phyloP scores from a whole-genome alignment of 1,284 basidiomycete species.

The Ustilago loliicola region DNA sequence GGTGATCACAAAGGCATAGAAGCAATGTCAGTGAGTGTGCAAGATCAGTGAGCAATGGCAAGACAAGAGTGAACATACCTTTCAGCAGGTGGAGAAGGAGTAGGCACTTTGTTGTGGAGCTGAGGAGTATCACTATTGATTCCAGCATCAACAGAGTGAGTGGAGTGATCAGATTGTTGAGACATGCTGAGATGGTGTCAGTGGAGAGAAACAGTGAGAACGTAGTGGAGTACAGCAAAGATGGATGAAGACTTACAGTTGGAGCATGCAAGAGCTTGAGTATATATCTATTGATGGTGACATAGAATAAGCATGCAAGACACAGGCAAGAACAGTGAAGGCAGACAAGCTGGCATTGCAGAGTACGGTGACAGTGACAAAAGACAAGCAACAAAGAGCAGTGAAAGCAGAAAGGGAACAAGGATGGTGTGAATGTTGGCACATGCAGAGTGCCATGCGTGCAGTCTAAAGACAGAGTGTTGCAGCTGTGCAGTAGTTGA shows the following conservation, averaged over 20 bases:
- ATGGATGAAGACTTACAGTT: neutral
- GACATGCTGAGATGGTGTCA: neutral
- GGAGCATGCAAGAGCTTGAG: too few species aligned
- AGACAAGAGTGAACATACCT: neutral
- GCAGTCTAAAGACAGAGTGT: too few species aligned
- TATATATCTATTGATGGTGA: too few species aligned
- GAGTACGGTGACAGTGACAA: too few species aligned
- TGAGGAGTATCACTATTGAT: neutral
- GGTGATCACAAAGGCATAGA: neutral
- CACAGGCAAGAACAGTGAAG: too few species aligned
- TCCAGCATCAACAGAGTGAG: neutral
- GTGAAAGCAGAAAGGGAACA: too few species aligned
- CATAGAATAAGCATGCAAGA: too few species aligned
- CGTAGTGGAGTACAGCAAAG: neutral
- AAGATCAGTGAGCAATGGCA: neutral
- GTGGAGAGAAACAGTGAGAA: neutral
- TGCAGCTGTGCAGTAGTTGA: too few species aligned
- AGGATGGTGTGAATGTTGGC: too few species aligned
- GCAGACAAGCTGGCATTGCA: too few species aligned
- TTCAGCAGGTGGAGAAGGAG: neutral
- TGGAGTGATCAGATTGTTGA: neutral
- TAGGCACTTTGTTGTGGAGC: neutral
- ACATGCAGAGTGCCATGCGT: too few species aligned
- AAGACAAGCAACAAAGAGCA: too few species aligned
- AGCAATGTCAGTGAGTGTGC: neutral